Base-by-base conservation (phyloP, 1,139 yeast species). In the Lodderomyces margitis region DNA sequence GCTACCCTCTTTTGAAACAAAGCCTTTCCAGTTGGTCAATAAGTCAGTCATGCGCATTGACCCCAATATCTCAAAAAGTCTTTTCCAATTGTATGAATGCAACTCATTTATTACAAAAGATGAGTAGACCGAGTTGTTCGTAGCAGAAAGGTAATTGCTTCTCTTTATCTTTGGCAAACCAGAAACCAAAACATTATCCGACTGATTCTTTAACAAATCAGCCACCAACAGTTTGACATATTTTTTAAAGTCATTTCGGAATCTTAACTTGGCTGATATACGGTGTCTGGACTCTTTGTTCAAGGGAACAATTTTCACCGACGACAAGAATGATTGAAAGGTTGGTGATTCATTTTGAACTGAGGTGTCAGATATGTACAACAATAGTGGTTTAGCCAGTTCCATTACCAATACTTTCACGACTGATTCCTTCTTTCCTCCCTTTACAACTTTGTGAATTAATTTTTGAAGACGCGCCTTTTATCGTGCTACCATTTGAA, bases 11-110 rank as follows among this genome's bases (percentile, higher is more conserved):
- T 42, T 38, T 14, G 34, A 32, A 10, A 55, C 35, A 39, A 51
- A 62, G 8, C 72, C 68, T 25, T 54, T 55, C 24, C 56, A 51
- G 21, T 58, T 56, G 10, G 67, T 38, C 1, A 78, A 17, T 37
- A 77, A 41, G 3, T 59, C 46, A 5, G 66, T 31, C 48, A 75
- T 74, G 1, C 38, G 42, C 1, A 42, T 42, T 10, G 42, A 44
- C 0, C 80, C 80, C 0, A 75, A 46, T 1, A 57, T 38, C 1
- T 43, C 40, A 43, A 56, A 68, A 0, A 75, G 43, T 5, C 54
- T 47, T 16, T 62, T 60, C 72, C 80, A 74, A n/a, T 53, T 45
- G n/a, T 33, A 28, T 8, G 15, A 11, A 16, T 32, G 38, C 24
- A 45, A 32, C 16, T 39, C 31, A 5, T 39, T 30, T 5, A 39